Conservation (phyloP, 176 grass and related monocot genomes). For the Oryza nivara region DNA sequence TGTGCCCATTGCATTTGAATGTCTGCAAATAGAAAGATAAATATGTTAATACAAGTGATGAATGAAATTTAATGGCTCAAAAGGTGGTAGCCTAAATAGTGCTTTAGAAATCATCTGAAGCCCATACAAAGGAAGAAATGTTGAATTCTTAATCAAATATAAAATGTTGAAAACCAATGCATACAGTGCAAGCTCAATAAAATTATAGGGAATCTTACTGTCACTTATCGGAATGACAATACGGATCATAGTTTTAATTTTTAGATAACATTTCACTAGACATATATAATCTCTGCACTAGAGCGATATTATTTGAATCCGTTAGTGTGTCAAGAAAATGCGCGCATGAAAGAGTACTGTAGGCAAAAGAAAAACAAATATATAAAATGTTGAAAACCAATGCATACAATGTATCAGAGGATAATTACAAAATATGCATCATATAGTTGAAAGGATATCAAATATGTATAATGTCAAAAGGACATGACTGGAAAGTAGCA, state of each 20-base stretch:
- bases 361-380: not conserved
- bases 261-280: too few relatives aligned
- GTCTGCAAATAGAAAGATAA: conserved; percentile 1
- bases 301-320: not conserved
- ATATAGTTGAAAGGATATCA: not conserved
- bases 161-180: too few relatives aligned
- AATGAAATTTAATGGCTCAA: not conserved
- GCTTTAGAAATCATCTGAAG: not conserved
- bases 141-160: not conserved
- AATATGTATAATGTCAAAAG: not conserved
- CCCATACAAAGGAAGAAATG: not conserved
- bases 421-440: not conserved
- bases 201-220: not conserved
- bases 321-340: not conserved
- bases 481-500: too few relatives aligned
- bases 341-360: not conserved
- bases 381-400: not conserved
- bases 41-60: not conserved
- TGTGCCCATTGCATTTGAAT: not conserved
- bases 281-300: too few relatives aligned
- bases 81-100: not conserved
- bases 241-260: not conserved
- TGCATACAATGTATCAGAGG: not conserved
- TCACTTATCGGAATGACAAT: not conserved
- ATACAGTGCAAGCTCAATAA: not conserved